Base-by-base conservation (phyloP, 257 asterid genomes). In the Agastache rugosa region DNA sequence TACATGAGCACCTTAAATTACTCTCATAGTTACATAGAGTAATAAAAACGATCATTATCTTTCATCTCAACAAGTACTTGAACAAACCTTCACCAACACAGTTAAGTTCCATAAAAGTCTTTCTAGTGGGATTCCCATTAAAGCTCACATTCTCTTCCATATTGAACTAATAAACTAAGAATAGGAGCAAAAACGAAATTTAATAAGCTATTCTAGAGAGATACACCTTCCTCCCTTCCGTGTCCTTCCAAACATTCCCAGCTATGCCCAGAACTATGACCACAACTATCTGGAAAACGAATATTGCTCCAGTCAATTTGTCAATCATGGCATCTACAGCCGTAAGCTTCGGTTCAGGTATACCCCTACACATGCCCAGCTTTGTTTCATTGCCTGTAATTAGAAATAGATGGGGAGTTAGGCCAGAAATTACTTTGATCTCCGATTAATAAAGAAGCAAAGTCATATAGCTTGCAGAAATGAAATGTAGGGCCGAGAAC, bases 271-370 rank as follows among this genome's bases (percentile, higher is more conserved):
- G 83, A 82, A 95, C 98, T 70, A 89, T 83, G 71, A 95, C 99
- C n/a, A 95, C 97, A 69, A 92, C 99, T 78, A 90, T 89, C 83
- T 95, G 99, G 77, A 95, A 95, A 76, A 95, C 81, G 77, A 92
- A 95, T 86, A 95, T 90, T 56, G 99, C 99, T 78, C 98, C 99
- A 66, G 98, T 95, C 89, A 95, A 88, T 86, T 89, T 95, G 89
- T 95, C 99, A 75, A 94, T 92, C 97, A 92, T 95, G 67, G 99
- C 99, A 87, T 95, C 99, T 69, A 92, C 93, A 72, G 98, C 98
- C 60, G 99, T 92, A 77, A 94, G 97, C 90, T 94, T 94, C 68
- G 97, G 99, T 85, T 94, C 99, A 75, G 99, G 88, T 82, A 94
- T 78, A 69, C 99, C 98, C 86, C 99, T 85, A 82, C 97, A 83